Evolutionary conservation across 1,284 basidiomycete genomes (phyloP), one percentile per base, ranked within the genome.

Genomic region (Sanguinoderma infundibulare): DNA sequence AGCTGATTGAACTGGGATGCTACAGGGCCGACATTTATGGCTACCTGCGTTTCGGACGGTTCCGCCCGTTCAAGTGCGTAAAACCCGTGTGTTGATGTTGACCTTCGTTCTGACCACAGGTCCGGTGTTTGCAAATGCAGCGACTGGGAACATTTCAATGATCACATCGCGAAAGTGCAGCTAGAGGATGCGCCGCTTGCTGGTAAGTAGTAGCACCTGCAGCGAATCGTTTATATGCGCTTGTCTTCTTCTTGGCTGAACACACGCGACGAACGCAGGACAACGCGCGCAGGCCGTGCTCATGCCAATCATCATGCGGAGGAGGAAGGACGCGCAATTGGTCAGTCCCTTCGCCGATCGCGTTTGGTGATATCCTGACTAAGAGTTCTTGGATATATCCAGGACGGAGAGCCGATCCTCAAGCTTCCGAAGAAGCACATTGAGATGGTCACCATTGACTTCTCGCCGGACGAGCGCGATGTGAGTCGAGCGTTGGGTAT

Each of bases 21-120:
- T 20, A 34, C 67, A 87, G 87, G 20, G 85, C 85, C 9, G 89
- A 91, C 71, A 80, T 90, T 32, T 91, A 90, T 67, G 87, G 87
- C 24, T 79, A 88, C 28, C 73, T 90, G 30, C 83, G 89, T 4
- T 90, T 89, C 67, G 86, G 87, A 1, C 80, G 79, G 17, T 88
- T 89, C 71, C 74, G 84, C 1, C 89, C 89, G 0, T 91, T 83
- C 80, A 89, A 90, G 73, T 73, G 22, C 15, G 73, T 68, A 8
- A n/a, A n/a, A 22, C 0, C 20, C 4, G 26, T 20, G 20, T 57
- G 10, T 17, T 26, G 14, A 38, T 38, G 22, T 46, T 15, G n/a
- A n/a, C n/a, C 12, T 7, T 24, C 6, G 44, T 26, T 14, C 30
- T 12, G n/a, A 49, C 22, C 4, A 4, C 3, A 12, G 9, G 10